phyloP scores from a whole-genome alignment of 2,329 filamentous ascomycete genomes.

The Penicillium janthinellum region DNA sequence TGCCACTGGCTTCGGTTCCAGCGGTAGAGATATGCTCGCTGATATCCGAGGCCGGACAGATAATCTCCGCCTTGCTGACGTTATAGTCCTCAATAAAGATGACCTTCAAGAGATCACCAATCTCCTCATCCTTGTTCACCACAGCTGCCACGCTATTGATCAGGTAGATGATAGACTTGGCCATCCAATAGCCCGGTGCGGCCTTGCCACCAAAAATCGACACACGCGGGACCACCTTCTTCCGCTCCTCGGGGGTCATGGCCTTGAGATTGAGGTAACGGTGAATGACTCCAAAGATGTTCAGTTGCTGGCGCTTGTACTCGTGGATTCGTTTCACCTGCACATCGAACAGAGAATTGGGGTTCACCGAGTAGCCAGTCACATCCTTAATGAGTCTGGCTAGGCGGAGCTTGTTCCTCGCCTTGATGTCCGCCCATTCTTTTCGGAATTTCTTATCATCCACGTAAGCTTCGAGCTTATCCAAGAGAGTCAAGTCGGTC shows the following conservation, averaged over 20 bases:
- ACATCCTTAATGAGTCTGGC: constrained; percentile 87
- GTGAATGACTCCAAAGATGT: constrained; percentile 97
- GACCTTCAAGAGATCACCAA: constrained; percentile 94
- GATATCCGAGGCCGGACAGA: constrained; percentile 89
- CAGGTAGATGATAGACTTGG: constrained; percentile 96
- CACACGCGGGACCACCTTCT: constrained; percentile 84
- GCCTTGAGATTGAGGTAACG: constrained; percentile 88
- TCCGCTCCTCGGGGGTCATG: constrained; percentile 78
- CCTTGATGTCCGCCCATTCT: constrained; percentile 96
- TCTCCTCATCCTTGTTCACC: constrained; percentile 88
- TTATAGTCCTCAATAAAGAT: constrained; percentile 99
- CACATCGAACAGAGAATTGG: constrained; percentile 86
- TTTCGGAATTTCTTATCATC: constrained; percentile 89
- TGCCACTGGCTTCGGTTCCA: constrained; percentile 84
- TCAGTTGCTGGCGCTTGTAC: constrained; percentile 98
- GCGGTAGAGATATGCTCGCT: constrained; percentile 99
- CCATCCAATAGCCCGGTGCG: constrained; percentile 99
- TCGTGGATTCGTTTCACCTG: constrained; percentile 99
- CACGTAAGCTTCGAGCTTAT: constrained; percentile 79
- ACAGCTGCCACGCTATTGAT: constrained; percentile 89
- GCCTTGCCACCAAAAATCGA: constrained; percentile 98
- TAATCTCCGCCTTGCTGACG: constrained; percentile 98
- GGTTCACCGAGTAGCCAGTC: constrained; percentile 80
- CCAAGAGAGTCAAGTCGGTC: constrained; percentile 84
- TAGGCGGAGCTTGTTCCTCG: constrained; percentile 88